These are phyloP conservation scores for Brettanomyces naardenensis DNA, from an alignment of 805 yeast genomes.

Conservation along the genomic window DNA sequence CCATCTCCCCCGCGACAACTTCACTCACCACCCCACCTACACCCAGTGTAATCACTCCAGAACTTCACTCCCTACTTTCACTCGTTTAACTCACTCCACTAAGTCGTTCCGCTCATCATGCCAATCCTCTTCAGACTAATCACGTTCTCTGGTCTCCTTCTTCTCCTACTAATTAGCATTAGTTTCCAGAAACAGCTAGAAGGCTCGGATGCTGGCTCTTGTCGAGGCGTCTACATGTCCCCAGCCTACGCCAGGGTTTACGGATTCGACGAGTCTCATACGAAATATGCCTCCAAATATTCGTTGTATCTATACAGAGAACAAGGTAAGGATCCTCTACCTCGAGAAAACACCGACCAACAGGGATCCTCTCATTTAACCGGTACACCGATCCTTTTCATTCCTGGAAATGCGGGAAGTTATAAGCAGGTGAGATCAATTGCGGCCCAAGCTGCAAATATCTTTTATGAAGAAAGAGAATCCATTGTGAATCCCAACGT, in stretches of 20 bases:
- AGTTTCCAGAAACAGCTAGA: slow-evolving; percentile 22
- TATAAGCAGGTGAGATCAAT: slow-evolving; percentile 83
- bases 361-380: slow-evolving; percentile 22
- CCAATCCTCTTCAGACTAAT: too few species aligned
- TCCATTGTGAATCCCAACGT: slow-evolving; percentile 21
- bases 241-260: slow-evolving; percentile 74
- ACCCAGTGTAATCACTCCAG: too few species aligned
- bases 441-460: slow-evolving; percentile 71
- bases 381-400: slow-evolving; percentile 86
- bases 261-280: slow-evolving; percentile 64
- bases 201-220: slow-evolving; percentile 43
- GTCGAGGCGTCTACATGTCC: slow-evolving; percentile 69
- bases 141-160: slow-evolving; percentile 17
- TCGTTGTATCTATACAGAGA: slow-evolving; percentile 83
- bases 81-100: too few species aligned
- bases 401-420: slow-evolving; percentile 98
- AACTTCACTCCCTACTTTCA: too few species aligned
- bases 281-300: slow-evolving; percentile 72
- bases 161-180: slow-evolving; percentile 19
- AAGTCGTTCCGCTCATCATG: too few species aligned
- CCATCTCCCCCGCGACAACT: too few species aligned
- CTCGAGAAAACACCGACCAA: slow-evolving; percentile 31
- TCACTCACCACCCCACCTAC: too few species aligned
- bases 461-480: slow-evolving; percentile 31
- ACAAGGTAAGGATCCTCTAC: slow-evolving; percentile 56